These are phyloP conservation scores for Rubia balearica DNA, from an alignment of 305 asterid genomes.

Conservation along the genomic window DNA sequence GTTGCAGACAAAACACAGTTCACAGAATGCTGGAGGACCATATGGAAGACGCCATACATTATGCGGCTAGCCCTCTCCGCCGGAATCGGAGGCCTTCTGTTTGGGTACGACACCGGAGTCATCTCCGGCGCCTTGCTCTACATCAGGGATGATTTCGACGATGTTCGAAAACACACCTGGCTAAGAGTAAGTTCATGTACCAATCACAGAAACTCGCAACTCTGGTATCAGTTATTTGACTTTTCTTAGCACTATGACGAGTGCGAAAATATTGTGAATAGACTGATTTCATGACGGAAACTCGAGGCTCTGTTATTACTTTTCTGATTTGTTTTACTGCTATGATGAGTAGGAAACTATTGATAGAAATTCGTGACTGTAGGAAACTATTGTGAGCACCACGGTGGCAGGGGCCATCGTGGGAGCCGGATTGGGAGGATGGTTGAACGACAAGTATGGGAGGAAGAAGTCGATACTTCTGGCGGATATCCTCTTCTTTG, in stretches of 20 bases:
- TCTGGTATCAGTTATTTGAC: neutral
- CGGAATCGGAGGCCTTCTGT: slow-evolving; percentile 83
- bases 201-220: too few species aligned
- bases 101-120: slow-evolving; percentile 91
- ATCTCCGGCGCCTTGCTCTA: slow-evolving; percentile 90
- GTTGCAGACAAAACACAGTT: slow-evolving; percentile 51
- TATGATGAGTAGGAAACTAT: too few species aligned
- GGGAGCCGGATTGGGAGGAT: slow-evolving; percentile 75
- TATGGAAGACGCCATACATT: slow-evolving; percentile 59
- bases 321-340: too few species aligned
- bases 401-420: slow-evolving; percentile 71
- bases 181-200: slow-evolving; percentile 38
- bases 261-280: too few species aligned
- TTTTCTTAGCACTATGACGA: too few species aligned
- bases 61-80: slow-evolving; percentile 86
- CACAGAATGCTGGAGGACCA: slow-evolving; percentile 67
- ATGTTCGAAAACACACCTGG: slow-evolving; percentile 58
- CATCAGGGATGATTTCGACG: slow-evolving; percentile 51
- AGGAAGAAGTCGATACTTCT: slow-evolving; percentile 53
- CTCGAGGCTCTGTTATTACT: too few species aligned
- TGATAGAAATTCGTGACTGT: too few species aligned
- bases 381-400: slow-evolving; percentile 84
- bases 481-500: slow-evolving; percentile 58
- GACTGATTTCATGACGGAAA: too few species aligned
- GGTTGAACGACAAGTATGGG: slow-evolving; percentile 53